phyloP scores from a whole-genome alignment of 768 basidiomycete species.

The Tylopilus felleus region DNA sequence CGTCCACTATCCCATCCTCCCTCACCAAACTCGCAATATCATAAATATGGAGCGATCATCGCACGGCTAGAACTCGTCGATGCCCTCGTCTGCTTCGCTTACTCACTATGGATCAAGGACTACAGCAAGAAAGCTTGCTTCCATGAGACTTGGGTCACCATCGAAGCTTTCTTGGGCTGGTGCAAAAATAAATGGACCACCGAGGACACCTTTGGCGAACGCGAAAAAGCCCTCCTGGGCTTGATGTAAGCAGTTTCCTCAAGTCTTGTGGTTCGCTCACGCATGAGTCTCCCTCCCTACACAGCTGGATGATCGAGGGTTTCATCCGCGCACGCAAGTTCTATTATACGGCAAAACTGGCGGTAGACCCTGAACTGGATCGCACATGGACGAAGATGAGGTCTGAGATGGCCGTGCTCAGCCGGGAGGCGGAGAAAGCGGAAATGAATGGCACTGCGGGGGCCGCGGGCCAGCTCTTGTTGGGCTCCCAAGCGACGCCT shows the following conservation, averaged over 20 bases:
- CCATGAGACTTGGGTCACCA: conserved; percentile 63
- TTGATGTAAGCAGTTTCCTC: conserved; percentile 61
- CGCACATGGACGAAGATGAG: conserved; percentile 35
- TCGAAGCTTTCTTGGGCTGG: conserved; percentile 66
- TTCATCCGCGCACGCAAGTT: conserved; percentile 61
- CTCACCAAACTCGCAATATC: conserved; percentile 62
- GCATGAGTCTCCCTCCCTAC: conserved; percentile 19
- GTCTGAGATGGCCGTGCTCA: conserved; percentile 30
- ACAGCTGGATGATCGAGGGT: conserved; percentile 75
- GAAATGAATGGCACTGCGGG: conserved; percentile 31
- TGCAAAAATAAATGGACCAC: conserved; percentile 66
- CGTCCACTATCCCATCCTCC: conserved; percentile 63
- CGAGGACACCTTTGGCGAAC: conserved; percentile 43
- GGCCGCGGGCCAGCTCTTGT: conserved; percentile 24
- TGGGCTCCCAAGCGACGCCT: conserved; percentile 45
- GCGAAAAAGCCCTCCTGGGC: conserved; percentile 63
- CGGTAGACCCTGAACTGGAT: conserved; percentile 34
- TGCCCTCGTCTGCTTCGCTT: conserved; percentile 80
- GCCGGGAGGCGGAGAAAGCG: conserved; percentile 36
- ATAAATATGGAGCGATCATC: conserved; percentile 71
- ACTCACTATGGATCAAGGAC: conserved; percentile 79
- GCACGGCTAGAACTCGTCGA: conserved; percentile 78
- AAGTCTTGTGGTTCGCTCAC: conserved; percentile 23
- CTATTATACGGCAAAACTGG: conserved; percentile 35
- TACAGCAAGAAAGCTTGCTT: conserved; percentile 53